Percentiles rank a stretch among this genome's conserved stretches.
Evolutionary conservation across 306 rosid species (phyloP).

Genomic region (Glycine latifolia): DNA sequence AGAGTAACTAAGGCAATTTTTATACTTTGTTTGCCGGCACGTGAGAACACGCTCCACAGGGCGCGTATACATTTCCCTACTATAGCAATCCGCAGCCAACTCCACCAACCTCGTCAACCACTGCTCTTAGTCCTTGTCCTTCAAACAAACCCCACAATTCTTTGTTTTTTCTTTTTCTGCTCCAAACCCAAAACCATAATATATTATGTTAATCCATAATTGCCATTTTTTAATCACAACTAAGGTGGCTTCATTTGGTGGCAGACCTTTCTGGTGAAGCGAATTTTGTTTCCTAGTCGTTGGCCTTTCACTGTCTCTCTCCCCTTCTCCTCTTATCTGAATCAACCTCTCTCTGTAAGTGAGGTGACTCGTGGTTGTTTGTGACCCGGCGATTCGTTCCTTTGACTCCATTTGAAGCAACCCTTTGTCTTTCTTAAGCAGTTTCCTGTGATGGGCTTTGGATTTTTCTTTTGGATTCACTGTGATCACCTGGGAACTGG

Average conservation of each 20-base stretch:
- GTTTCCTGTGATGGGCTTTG: conserved; percentile 60
- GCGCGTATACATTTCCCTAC: conserved; percentile 29
- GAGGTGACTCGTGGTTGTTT: conserved; percentile 53
- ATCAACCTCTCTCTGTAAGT: conserved; percentile 44
- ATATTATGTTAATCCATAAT: neutral
- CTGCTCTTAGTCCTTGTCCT: conserved; percentile 3
- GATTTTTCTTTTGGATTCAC: conserved; percentile 44
- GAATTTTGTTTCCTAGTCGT: conserved; percentile 56
- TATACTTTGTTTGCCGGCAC: neutral
- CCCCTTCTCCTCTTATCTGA: conserved; percentile 57
- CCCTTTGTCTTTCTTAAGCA: conserved; percentile 54
- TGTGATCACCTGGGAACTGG: conserved; percentile 45
- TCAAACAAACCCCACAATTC: neutral
- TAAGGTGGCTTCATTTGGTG: conserved; percentile 44
- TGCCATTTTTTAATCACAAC: conserved; percentile 16
- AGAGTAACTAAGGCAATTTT: no score
- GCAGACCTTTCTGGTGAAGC: conserved; percentile 47
- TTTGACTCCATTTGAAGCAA: conserved; percentile 88
- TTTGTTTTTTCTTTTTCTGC: neutral
- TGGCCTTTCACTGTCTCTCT: conserved; percentile 63
- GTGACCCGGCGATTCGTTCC: conserved; percentile 52
- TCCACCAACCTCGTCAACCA: conserved; percentile 45
- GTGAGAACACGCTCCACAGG: conserved; percentile 34
- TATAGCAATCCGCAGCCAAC: neutral
- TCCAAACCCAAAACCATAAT: neutral